Conservation (phyloP, 805 yeast genomes). For the Zygosaccharomyces bailii region DNA sequence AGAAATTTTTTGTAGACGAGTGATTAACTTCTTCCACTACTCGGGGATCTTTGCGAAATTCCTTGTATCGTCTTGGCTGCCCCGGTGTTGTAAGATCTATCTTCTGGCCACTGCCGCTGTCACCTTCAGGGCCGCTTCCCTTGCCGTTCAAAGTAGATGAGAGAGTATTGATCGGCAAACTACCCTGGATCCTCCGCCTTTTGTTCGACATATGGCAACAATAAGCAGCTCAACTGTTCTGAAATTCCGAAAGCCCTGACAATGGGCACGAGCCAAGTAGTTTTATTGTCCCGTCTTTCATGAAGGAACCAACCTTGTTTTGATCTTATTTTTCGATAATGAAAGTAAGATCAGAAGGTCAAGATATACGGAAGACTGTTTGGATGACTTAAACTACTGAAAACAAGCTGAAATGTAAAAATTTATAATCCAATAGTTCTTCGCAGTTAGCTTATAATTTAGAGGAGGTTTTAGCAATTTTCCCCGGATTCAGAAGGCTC, state of each 20-base stretch:
- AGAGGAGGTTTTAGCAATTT: not conserved
- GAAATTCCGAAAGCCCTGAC: not conserved
- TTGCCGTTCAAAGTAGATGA: constrained; percentile 4
- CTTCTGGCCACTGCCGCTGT: not conserved
- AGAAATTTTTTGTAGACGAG: constrained; percentile 15
- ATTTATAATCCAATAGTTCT: too few relatives aligned
- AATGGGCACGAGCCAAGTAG: not conserved
- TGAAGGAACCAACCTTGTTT: not conserved
- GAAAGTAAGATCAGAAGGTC: not conserved
- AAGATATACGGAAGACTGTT: not conserved
- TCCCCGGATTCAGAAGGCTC: not conserved
- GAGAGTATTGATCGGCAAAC: constrained; percentile 15
- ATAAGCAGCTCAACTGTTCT: not conserved
- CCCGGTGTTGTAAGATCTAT: not conserved
- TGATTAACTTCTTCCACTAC: constrained; percentile 20
- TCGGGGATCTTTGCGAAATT: constrained; percentile 19
- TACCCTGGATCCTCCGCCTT: constrained; percentile 14
- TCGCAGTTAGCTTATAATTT: too few relatives aligned
- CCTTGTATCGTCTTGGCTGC: constrained; percentile 20
- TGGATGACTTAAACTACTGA: not conserved
- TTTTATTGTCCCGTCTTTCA: not conserved
- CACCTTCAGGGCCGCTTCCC: constrained; percentile 1
- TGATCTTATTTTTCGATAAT: not conserved
- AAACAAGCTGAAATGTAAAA: not conserved
- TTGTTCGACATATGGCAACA: constrained; percentile 10